Percentiles rank a stretch among this genome's conserved stretches.
Conservation (phyloP, 441 rosid species). For the Hura crepitans region DNA sequence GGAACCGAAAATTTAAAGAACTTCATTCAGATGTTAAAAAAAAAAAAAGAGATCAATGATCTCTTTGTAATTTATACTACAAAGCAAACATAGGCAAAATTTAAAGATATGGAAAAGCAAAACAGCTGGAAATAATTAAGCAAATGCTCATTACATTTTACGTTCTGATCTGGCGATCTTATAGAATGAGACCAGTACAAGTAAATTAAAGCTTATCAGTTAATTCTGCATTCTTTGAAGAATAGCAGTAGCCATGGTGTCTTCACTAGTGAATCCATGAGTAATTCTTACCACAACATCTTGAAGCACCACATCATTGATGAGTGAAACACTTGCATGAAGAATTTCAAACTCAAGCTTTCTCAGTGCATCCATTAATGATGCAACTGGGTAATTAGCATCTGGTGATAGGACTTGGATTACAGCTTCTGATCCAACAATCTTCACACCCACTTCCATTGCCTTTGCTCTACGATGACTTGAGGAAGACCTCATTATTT, state of each 20-base stretch:
- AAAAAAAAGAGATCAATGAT: too few species aligned
- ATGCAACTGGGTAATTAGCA: conserved; percentile 38
- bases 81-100: too few species aligned
- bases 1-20: too few species aligned
- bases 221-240: conserved; percentile 27
- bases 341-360: conserved; percentile 36
- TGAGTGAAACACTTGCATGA: conserved; percentile 43
- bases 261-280: conserved; percentile 28
- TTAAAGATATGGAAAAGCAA: too few species aligned
- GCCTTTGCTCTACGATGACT: background rate
- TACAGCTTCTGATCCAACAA: conserved; percentile 45
- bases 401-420: conserved; percentile 38
- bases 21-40: too few species aligned
- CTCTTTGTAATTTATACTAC: too few species aligned
- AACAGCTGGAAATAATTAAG: too few species aligned
- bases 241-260: conserved; percentile 31
- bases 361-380: conserved; percentile 42
- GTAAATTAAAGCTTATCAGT: too few species aligned
- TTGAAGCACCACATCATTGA: conserved; percentile 36
- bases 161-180: too few species aligned
- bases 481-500: background rate
- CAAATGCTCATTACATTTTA: too few species aligned
- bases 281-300: conserved; percentile 44
- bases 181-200: too few species aligned
- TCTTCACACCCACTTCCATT: conserved; percentile 45